A percentile compares a stretch with the other conserved stretches of the same genome.
Evolutionary conservation across 352 stramenopile genomes (phyloP).

Genomic region (Halophytophthora batemanensis): DNA sequence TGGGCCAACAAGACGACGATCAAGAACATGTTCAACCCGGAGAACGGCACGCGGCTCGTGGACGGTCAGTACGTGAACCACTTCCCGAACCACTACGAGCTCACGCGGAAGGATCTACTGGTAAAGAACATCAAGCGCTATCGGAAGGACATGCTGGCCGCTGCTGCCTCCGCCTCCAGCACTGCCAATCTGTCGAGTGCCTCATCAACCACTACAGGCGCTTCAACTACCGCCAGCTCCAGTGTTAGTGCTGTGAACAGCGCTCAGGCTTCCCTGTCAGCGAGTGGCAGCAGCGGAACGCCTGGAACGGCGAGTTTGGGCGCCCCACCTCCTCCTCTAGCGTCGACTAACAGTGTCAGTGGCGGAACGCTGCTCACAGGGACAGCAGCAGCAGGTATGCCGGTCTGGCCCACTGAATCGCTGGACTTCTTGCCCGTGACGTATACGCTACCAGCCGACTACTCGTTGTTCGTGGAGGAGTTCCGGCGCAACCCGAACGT

Average conservation of each 20-base stretch:
- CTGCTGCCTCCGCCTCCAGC: conserved; percentile 4
- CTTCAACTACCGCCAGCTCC: background rate
- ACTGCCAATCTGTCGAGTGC: background rate
- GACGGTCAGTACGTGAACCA: conserved; percentile 81
- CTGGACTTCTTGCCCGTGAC: conserved; percentile 87
- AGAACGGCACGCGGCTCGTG: conserved; percentile 60
- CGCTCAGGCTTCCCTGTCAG: too few relatives aligned
- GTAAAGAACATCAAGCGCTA: conserved; percentile 94
- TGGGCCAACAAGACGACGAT: conserved; percentile 90
- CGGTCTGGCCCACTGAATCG: conserved; percentile 11
- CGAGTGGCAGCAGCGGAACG: too few relatives aligned
- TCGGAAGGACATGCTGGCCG: conserved; percentile 53
- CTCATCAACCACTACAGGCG: background rate
- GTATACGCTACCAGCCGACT: conserved; percentile 92
- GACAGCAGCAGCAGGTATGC: background rate
- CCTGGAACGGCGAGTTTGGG: too few relatives aligned
- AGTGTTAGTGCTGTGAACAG: background rate
- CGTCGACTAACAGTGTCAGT: background rate
- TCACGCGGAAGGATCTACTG: conserved; percentile 92
- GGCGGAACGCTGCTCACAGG: background rate
- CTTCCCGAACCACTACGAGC: conserved; percentile 91
- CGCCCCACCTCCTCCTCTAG: background rate
- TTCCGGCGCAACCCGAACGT: conserved; percentile 80
- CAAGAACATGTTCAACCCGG: conserved; percentile 88
- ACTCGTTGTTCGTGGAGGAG: conserved; percentile 92